Evolutionary conservation across 2,329 filamentous ascomycete species (phyloP), one percentile per base, ranked within the genome.

Genomic region (Escovopsis weberi): DNA sequence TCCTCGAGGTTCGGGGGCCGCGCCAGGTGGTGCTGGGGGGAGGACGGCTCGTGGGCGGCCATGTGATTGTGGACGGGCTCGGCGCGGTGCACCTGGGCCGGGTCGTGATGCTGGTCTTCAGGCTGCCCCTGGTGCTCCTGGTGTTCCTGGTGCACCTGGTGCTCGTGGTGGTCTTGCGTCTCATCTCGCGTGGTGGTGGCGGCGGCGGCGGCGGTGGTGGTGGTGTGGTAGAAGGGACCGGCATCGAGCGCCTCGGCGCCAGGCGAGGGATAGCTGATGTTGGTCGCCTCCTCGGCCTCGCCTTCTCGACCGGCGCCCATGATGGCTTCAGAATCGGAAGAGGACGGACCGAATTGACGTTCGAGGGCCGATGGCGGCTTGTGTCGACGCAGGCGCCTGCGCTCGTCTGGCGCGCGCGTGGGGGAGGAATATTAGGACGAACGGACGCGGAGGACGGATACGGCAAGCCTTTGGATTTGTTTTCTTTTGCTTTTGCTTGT

Each of bases 1-100:
- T 77, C 73, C 49, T 74, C 72, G 5, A 67, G 63, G 44, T 68
- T 74, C 33, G 67, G 59, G 2, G 66, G 60, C 11, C 63, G 62
- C 12, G 61, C 51, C 10, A 60, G 52, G 38, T 68, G 65, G 26
- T 67, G 66, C 37, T 64, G 64, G 18, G 64, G 56, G 12, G 61
- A 54, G 12, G 61, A 55, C 3, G 61, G 51, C 9, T 65, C 62
- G 32, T 59, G 58, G 15, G 51, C 47, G 26, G 59, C 54, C 33
- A 47, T 46, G 28, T 59, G 55, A n/a, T 56, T 51, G 37, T 62
- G 54, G 12, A 55, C 54, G 30, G 51, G 46, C n/a, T 55, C 55
- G 38, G 51, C 51, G 28, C 48, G 48, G 18, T 59, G 58, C 40
- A 51, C 51, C 39, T 59, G 54, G 12, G 52, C 54, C 6, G 51